A percentile compares a stretch with the other conserved stretches of the same genome.
phyloP scores from a whole-genome alignment of 1,284 basidiomycete species.

The Ceratobasidium sp. region DNA sequence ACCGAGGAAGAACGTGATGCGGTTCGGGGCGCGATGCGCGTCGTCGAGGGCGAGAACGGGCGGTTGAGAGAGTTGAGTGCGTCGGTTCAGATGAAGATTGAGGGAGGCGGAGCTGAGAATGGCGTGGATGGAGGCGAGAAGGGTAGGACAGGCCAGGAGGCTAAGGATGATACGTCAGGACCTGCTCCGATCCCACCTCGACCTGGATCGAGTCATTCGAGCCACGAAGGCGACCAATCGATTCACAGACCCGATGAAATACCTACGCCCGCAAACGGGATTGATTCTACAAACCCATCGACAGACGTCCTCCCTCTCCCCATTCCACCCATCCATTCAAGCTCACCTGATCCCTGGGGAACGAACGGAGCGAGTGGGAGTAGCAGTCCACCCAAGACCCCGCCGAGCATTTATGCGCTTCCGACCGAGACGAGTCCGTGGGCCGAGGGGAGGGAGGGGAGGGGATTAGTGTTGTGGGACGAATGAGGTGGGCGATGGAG shows the following conservation, averaged over 20 bases:
- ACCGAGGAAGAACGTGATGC: slow-evolving; percentile 80
- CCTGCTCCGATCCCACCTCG: neutral
- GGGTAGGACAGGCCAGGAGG: too few relatives aligned
- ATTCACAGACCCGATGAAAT: slow-evolving; percentile 1
- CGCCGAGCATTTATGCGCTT: slow-evolving; percentile 26
- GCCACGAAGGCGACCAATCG: slow-evolving; percentile 19
- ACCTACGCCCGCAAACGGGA: neutral
- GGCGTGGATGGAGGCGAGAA: too few relatives aligned
- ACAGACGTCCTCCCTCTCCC: neutral
- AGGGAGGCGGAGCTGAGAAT: too few relatives aligned
- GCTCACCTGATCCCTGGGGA: slow-evolving; percentile 35
- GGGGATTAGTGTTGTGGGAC: too few relatives aligned
- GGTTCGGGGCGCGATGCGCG: slow-evolving; percentile 76
- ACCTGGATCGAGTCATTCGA: slow-evolving; percentile 12
- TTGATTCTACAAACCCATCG: neutral
- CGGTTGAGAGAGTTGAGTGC: slow-evolving; percentile 26
- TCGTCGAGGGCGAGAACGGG: slow-evolving; percentile 65
- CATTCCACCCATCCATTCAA: neutral
- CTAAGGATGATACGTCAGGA: too few relatives aligned
- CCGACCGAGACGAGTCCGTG: slow-evolving; percentile 40
- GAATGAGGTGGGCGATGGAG: too few relatives aligned
- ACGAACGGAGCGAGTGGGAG: neutral
- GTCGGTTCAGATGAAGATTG: too few relatives aligned
- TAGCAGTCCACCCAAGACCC: slow-evolving; percentile 14
- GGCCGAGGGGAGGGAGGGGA: slow-evolving; percentile 30